Percentiles rank a stretch among this genome's conserved stretches.
phyloP scores from a whole-genome alignment of 371 early-diverging fungal species.

The Mortierella sp. region DNA sequence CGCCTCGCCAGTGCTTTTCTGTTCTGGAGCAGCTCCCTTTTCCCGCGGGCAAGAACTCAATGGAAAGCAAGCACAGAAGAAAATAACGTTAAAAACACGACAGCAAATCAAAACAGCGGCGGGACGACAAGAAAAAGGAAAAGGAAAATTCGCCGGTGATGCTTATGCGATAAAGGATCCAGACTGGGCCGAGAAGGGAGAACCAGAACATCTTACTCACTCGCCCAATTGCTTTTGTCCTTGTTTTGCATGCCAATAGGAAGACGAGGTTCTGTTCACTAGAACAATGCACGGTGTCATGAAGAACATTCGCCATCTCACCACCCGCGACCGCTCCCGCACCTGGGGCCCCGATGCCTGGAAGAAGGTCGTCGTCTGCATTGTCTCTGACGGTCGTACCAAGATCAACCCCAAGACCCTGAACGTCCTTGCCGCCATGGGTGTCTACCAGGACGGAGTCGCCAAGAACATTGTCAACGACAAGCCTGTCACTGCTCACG shows the following conservation, averaged over 20 bases:
- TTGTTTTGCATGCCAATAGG: slow-evolving; percentile 55
- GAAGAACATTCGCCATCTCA: slow-evolving; percentile 81
- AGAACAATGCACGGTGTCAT: slow-evolving; percentile 80
- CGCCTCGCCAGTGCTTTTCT: slow-evolving; percentile 3
- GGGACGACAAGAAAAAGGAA: background rate
- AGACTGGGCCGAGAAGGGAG: background rate
- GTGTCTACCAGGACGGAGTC: slow-evolving; percentile 86
- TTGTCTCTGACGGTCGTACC: slow-evolving; percentile 73
- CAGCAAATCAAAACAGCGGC: slow-evolving; percentile 2
- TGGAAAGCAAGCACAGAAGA: background rate
- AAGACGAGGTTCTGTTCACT: slow-evolving; percentile 79
- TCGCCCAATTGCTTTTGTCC: slow-evolving; percentile 1
- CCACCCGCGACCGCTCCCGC: slow-evolving; percentile 66
- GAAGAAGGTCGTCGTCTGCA: slow-evolving; percentile 83
- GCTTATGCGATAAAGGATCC: background rate
- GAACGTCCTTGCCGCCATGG: slow-evolving; percentile 82
- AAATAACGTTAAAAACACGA: slow-evolving; percentile 12
- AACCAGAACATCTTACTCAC: background rate
- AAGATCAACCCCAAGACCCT: slow-evolving; percentile 77
- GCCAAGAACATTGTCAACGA: slow-evolving; percentile 78
- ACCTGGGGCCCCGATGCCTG: slow-evolving; percentile 79
- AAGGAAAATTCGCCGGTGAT: slow-evolving; percentile 11
- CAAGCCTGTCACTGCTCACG: slow-evolving; percentile 78
- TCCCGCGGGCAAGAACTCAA: slow-evolving; percentile 18
- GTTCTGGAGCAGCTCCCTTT: background rate